Evolutionary conservation across 208 protist genomes (phyloP).

Genomic region (Porcisia hertigi): DNA sequence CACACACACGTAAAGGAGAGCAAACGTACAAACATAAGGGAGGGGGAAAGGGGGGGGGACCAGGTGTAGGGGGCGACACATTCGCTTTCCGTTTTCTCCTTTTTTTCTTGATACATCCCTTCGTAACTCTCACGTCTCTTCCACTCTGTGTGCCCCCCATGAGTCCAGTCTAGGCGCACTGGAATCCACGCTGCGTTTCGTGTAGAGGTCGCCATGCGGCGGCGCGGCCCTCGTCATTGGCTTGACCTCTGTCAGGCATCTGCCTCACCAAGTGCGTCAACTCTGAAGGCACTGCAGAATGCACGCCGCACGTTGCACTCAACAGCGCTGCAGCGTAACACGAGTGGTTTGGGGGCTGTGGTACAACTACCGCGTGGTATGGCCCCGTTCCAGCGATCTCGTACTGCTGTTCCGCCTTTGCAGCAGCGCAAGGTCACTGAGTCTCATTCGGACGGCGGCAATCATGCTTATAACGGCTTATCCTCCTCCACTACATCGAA

Average conservation of each 20-base stretch:
- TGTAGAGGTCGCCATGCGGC: background rate
- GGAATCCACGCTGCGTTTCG: background rate
- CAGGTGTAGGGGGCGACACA: too few relatives aligned
- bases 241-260: background rate
- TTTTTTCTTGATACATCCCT: background rate
- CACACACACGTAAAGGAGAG: too few relatives aligned
- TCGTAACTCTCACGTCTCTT: background rate
- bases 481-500: background rate
- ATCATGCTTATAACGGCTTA: background rate
- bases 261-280: background rate
- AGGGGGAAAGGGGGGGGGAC: too few relatives aligned
- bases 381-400: slow-evolving; percentile 13
- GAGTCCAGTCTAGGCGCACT: background rate
- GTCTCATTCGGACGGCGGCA: background rate
- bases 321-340: background rate
- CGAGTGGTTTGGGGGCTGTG: background rate
- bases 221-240: background rate
- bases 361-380: slow-evolving; percentile 24
- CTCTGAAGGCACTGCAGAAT: background rate
- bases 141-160: background rate
- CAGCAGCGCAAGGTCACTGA: background rate
- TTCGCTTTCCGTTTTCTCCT: background rate
- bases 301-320: background rate
- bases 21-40: too few relatives aligned
- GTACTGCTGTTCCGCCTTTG: background rate